Conservation (phyloP, 1,139 yeast genomes). For the Kluyveromyces sp. region DNA sequence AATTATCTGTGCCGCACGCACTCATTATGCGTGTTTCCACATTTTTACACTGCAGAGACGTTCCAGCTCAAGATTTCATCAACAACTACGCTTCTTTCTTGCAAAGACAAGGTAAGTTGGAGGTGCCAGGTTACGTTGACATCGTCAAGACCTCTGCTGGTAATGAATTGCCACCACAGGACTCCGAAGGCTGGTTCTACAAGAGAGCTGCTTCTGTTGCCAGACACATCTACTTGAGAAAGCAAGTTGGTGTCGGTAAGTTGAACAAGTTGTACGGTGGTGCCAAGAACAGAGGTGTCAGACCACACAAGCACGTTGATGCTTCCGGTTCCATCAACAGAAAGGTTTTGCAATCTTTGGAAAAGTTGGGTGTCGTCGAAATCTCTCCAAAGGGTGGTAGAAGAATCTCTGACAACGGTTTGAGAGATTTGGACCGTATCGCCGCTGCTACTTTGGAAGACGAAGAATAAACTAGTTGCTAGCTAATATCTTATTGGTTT, state of each 20-base stretch:
- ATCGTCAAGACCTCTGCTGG: slow-evolving; percentile 98
- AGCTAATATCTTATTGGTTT: background rate
- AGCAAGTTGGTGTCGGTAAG: slow-evolving; percentile 99
- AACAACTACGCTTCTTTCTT: slow-evolving; percentile 99
- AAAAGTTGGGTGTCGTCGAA: slow-evolving; percentile 96
- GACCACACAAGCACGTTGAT: slow-evolving; percentile 98
- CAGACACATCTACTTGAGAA: slow-evolving; percentile 99
- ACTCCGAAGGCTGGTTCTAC: slow-evolving; percentile 99
- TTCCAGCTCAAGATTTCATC: slow-evolving; percentile 99
- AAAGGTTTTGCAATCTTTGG: slow-evolving; percentile 95
- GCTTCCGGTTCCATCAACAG: slow-evolving; percentile 99
- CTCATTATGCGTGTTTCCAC: slow-evolving; percentile 26
- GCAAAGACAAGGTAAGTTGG: slow-evolving; percentile 99
- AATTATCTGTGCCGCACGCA: background rate
- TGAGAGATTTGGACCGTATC: slow-evolving; percentile 99
- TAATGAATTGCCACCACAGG: slow-evolving; percentile 99
- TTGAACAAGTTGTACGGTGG: slow-evolving; percentile 99
- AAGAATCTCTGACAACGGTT: slow-evolving; percentile 99
- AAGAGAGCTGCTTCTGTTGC: slow-evolving; percentile 99
- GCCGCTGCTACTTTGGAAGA: slow-evolving; percentile 97
- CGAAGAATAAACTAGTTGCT: slow-evolving; percentile 51
- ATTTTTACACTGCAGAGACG: slow-evolving; percentile 63
- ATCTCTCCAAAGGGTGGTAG: slow-evolving; percentile 98
- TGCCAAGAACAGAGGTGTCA: slow-evolving; percentile 98
- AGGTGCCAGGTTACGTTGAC: slow-evolving; percentile 99